Base-by-base conservation (phyloP, 2,329 filamentous ascomycete genomes). In the Dendrostoma leiphaemia region DNA sequence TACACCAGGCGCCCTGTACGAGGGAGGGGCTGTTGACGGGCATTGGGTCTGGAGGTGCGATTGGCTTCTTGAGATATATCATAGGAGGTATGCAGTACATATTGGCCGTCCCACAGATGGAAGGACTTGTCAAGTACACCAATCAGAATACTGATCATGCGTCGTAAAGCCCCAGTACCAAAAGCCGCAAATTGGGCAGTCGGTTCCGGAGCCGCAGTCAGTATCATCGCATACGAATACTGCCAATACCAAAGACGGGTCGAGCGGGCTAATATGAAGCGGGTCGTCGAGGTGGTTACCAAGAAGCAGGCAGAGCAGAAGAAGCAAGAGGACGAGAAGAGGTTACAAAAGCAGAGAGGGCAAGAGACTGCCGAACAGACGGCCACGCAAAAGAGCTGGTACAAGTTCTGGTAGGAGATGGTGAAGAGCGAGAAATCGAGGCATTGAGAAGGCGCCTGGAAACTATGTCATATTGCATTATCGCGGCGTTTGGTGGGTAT, bases 121-220 rank as follows among this genome's bases (percentile, higher is more conserved):
- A 45, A 34, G 10, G 6, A 24, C n/a, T n/a, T n/a, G n/a, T n/a
- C n/a, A n/a, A n/a, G n/a, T n/a, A n/a, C n/a, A n/a, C n/a, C n/a
- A n/a, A n/a, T n/a, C n/a, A n/a, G n/a, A n/a, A n/a, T n/a, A n/a
- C n/a, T n/a, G n/a, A n/a, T n/a, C n/a, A n/a, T n/a, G n/a, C n/a
- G 21, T 28, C 13, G 21, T 29, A 26, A 28, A 23, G 84, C 80
- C 38, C 78, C 80, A 17, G 72, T 91, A 57, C 81, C 80, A 53
- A 83, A 81, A 64, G 84, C 89, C 1, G 86, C 88, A 32, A 95
- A 95, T 65, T 96, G 90, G 89, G 91, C 91, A 0, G 91, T 94
- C 6, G 89, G 85, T 6, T 79, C 84, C 32, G 96, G 94, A 68
- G 77, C 86, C 23, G 67, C 88, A 19, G 82, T 81, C 6, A 86